Evolutionary conservation across 148 eudicot species (phyloP), one percentile per base, ranked within the genome.

Genomic region (Diospyros kaki): DNA sequence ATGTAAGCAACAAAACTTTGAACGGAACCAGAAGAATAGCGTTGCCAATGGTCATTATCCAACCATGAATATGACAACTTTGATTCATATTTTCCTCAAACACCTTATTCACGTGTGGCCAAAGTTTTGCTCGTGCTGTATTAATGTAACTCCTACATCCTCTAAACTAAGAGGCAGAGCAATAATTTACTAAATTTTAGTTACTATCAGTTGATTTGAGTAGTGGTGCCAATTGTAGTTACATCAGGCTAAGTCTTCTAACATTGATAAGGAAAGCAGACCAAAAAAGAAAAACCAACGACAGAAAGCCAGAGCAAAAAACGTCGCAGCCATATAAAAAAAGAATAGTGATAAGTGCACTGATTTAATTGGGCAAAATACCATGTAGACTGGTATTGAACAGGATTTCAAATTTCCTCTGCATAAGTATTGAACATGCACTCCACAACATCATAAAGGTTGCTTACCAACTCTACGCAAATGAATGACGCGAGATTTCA

Each of bases 401-500:
- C 28, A 28, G 28, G n/a, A 65, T 42, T 0, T 65, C 17, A 44
- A 65, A 44, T 4, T 6, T 14, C 51, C 42, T 41, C 46, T 3
- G 28, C 67, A 13, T 40, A 3, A 14, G 3, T 1, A n/a, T 61
- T 61, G 3, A 64, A 64, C 10, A 64, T 40, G 46, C 13, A 54
- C 28, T 69, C 17, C 52, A 54, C 11, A 11, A 12, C 5, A 40
- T 6, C 13, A 56, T 1, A 43, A 43, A 46, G 17, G 52, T 17
- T 51, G 55, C 74, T 4, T 52, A 40, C 45, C 15, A 59, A 70
- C 68, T 17, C 51, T 10, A 61, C 54, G 71, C 39, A 76, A 51
- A 42, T 48, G 42, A 53, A 28, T 28, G 28, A 28, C 28, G 28
- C 28, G 28, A 28, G 28, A 28, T 28, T 28, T 28, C 28, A 28